These are phyloP conservation scores for Epichloe elymi DNA, from an alignment of 2,329 filamentous ascomycete genomes.

Conservation along the genomic window DNA sequence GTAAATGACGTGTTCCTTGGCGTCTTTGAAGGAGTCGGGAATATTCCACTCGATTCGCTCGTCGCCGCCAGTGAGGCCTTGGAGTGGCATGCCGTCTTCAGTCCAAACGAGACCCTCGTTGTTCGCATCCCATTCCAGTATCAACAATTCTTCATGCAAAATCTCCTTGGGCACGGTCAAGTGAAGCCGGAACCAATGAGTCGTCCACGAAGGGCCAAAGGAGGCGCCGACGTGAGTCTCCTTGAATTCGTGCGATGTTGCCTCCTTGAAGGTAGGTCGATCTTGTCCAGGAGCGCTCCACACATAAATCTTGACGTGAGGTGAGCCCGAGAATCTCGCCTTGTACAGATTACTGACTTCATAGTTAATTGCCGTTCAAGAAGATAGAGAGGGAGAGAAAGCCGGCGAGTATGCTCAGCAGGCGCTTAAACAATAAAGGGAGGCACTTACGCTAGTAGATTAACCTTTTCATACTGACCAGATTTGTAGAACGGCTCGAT, in stretches of 20 bases:
- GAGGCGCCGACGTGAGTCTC: constrained; percentile 60
- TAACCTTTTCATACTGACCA: constrained; percentile 67
- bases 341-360: constrained; percentile 24
- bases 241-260: constrained; percentile 59
- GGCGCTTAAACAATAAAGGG: background rate
- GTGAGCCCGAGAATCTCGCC: constrained; percentile 43
- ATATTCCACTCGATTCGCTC: constrained; percentile 89
- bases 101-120: constrained; percentile 94
- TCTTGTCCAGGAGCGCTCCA: constrained; percentile 71
- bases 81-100: constrained; percentile 75
- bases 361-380: background rate
- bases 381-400: background rate
- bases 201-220: constrained; percentile 93
- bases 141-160: constrained; percentile 64
- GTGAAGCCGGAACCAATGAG: constrained; percentile 88
- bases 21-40: constrained; percentile 68
- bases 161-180: constrained; percentile 66
- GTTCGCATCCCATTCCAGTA: constrained; percentile 91
- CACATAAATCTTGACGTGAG: constrained; percentile 72
- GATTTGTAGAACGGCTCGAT: constrained; percentile 66
- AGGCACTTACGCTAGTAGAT: constrained; percentile 51
- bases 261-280: constrained; percentile 78
- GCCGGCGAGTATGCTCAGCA: no score
- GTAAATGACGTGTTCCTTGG: constrained; percentile 79
- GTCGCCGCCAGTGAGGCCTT: constrained; percentile 80